A percentile compares a stretch with the other conserved stretches of the same genome.
Conservation (phyloP, 768 basidiomycete species). For the Cytidiella melzeri region DNA sequence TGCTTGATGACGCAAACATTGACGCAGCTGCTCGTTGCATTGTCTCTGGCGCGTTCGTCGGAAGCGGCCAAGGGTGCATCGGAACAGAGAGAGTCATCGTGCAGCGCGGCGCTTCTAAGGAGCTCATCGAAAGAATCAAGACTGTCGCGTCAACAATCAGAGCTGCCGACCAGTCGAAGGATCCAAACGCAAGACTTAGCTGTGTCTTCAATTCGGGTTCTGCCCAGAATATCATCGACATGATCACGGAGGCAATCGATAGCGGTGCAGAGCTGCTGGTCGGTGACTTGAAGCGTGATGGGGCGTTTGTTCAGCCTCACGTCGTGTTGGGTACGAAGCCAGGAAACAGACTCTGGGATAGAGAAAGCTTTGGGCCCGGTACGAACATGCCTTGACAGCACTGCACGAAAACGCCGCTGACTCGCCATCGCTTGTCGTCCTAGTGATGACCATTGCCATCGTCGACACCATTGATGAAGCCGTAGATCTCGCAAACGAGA, state of each 20-base stretch:
- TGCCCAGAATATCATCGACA: constrained; percentile 37
- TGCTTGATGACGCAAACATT: constrained; percentile 48
- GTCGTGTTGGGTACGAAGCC: constrained; percentile 39
- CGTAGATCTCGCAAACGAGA: constrained; percentile 48
- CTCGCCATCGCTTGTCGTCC: neutral
- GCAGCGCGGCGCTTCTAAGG: constrained; percentile 34
- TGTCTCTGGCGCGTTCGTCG: constrained; percentile 36
- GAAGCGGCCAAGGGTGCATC: constrained; percentile 55
- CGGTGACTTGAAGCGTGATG: constrained; percentile 37
- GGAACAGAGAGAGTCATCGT: constrained; percentile 53
- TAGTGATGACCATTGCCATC: constrained; percentile 38
- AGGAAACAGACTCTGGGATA: constrained; percentile 44
- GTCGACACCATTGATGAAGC: constrained; percentile 49
- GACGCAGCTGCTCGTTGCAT: constrained; percentile 45
- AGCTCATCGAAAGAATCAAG: constrained; percentile 33
- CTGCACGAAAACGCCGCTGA: neutral
- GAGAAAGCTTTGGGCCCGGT: constrained; percentile 60
- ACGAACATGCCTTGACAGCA: neutral
- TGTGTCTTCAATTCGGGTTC: constrained; percentile 38
- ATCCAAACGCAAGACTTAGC: constrained; percentile 22
- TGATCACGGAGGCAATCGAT: constrained; percentile 38
- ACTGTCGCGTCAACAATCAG: constrained; percentile 27
- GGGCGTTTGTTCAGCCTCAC: constrained; percentile 43
- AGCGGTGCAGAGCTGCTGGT: constrained; percentile 40
- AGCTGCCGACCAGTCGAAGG: constrained; percentile 29